A percentile compares a stretch with the other conserved stretches of the same genome.
phyloP scores from a whole-genome alignment of 306 rosid genomes.

The Quercus aquifolioides region DNA sequence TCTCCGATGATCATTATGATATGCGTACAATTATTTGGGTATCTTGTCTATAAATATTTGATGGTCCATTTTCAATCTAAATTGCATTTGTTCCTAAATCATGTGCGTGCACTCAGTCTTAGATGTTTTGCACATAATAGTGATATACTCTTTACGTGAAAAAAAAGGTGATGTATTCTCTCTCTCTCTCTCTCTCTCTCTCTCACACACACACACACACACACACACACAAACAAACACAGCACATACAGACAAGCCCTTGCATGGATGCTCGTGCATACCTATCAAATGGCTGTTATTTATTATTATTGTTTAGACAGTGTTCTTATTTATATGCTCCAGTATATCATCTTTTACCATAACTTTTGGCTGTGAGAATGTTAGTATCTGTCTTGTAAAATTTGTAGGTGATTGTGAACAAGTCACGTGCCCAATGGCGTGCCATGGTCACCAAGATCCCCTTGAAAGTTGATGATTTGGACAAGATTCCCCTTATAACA shows the following conservation, averaged over 20 bases:
- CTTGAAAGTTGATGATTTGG: conserved; percentile 56
- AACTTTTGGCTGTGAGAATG: background rate
- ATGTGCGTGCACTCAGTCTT: background rate
- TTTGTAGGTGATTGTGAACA: conserved; percentile 77
- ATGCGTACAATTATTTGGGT: background rate
- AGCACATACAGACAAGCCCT: background rate
- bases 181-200: background rate
- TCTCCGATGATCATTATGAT: background rate
- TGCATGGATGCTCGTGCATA: background rate
- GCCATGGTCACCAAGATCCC: conserved; percentile 65
- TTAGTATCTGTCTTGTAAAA: conserved; percentile 1
- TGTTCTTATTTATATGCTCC: background rate
- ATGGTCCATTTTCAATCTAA: background rate
- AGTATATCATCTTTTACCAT: background rate
- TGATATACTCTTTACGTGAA: background rate
- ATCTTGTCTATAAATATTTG: background rate
- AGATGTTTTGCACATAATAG: background rate
- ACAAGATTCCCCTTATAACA: conserved; percentile 61
- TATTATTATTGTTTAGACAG: background rate
- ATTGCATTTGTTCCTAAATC: background rate
- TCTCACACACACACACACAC: background rate
- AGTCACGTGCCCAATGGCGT: conserved; percentile 84
- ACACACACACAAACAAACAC: background rate
- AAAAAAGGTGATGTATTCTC: background rate
- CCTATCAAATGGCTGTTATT: background rate